A percentile compares a stretch with the other conserved stretches of the same genome.
Evolutionary conservation across 495 filamentous ascomycete species (phyloP).

Genomic region (Lasiosphaeria miniovina): DNA sequence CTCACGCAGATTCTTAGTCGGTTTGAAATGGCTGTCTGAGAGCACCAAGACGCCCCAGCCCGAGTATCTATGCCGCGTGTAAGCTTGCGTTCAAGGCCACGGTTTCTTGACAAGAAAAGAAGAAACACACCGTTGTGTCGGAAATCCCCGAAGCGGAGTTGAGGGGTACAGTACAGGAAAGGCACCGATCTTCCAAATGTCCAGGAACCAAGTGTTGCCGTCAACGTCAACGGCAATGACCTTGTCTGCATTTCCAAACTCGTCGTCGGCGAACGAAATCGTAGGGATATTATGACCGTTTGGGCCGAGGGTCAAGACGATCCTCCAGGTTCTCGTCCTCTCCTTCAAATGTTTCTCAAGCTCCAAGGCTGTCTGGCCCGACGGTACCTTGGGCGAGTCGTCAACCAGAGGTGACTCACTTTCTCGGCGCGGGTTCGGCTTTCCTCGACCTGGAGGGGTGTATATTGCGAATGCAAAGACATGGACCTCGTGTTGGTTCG

Average conservation of each 20-base stretch:
- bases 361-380: conserved; percentile 19
- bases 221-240: conserved; percentile 73
- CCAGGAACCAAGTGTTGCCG: conserved; percentile 63
- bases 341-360: conserved; percentile 31
- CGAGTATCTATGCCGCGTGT: conserved; percentile 15
- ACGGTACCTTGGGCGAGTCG: conserved; percentile 14
- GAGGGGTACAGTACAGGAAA: conserved; percentile 14
- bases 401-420: conserved; percentile 1
- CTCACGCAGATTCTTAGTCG: conserved; percentile 28
- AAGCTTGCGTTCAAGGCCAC: conserved; percentile 2
- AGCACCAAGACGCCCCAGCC: conserved; percentile 51
- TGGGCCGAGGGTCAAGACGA: conserved; percentile 31
- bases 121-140: conserved; percentile 3
- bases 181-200: conserved; percentile 52
- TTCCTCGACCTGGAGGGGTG: conserved; percentile 15
- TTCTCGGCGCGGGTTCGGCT: conserved; percentile 10
- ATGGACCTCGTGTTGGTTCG: conserved; percentile 64
- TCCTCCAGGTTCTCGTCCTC: conserved; percentile 41
- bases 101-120: background rate
- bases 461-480: conserved; percentile 73
- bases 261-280: conserved; percentile 68
- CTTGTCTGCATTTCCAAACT: conserved; percentile 58
- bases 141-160: background rate
- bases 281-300: conserved; percentile 67
- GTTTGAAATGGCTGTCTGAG: conserved; percentile 40